Conservation (phyloP, 768 basidiomycete genomes). For the Pleurotus eryngii region DNA sequence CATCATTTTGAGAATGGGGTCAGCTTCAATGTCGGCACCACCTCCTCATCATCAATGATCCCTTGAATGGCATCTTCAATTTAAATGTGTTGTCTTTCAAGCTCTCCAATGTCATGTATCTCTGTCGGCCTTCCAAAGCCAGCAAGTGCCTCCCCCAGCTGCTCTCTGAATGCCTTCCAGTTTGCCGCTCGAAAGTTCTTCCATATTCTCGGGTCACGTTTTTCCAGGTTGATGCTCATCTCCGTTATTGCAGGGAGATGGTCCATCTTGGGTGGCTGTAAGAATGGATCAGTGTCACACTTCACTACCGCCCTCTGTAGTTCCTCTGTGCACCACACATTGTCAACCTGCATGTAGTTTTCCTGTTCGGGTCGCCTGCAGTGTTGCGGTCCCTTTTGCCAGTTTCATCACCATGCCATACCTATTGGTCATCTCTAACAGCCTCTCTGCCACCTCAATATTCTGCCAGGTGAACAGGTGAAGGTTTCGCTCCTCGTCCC, state of each 20-base stretch:
- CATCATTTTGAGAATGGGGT: too few species aligned
- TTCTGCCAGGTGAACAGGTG: slow-evolving; percentile 19
- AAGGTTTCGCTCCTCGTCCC: slow-evolving; percentile 30
- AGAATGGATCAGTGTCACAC: slow-evolving; percentile 18
- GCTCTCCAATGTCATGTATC: too few species aligned
- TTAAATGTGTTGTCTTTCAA: too few species aligned
- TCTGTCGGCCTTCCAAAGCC: too few species aligned
- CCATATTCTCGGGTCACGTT: not conserved
- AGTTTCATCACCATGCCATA: slow-evolving; percentile 25
- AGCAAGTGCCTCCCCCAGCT: too few species aligned
- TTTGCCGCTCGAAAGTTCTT: slow-evolving; percentile 19
- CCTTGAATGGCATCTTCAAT: too few species aligned
- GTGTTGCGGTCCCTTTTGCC: slow-evolving; percentile 22
- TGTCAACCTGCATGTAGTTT: slow-evolving; percentile 21
- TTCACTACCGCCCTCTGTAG: slow-evolving; percentile 10
- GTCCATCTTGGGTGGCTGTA: slow-evolving; percentile 20
- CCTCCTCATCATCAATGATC: too few species aligned
- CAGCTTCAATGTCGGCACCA: too few species aligned
- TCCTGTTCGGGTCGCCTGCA: slow-evolving; percentile 12
- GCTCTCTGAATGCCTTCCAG: slow-evolving; percentile 10
- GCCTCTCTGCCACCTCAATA: slow-evolving; percentile 6
- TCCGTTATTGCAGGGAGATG: slow-evolving; percentile 28
- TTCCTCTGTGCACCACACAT: slow-evolving; percentile 16
- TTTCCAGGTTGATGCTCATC: slow-evolving; percentile 15
- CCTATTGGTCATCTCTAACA: slow-evolving; percentile 11